A percentile compares a stretch with the other conserved stretches of the same genome.
Evolutionary conservation across 345 rosid genomes (phyloP).

Genomic region (Eucalyptus melliodora): DNA sequence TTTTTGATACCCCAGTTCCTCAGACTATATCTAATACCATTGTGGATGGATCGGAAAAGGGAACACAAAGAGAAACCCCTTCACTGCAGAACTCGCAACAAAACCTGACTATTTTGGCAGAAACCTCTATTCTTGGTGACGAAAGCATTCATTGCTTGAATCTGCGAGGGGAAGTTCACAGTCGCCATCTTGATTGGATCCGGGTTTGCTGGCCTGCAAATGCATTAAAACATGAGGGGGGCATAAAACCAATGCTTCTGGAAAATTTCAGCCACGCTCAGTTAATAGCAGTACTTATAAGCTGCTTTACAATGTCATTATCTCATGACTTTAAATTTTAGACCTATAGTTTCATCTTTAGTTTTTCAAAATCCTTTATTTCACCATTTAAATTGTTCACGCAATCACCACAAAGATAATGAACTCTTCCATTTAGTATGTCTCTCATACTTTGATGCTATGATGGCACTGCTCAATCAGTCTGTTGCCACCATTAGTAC

Average conservation of each 20-base stretch:
- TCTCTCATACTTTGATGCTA: neutral
- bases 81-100: conserved; percentile 58
- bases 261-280: neutral
- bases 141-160: conserved; percentile 53
- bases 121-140: conserved; percentile 46
- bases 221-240: neutral
- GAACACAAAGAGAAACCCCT: neutral
- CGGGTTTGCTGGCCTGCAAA: conserved; percentile 23
- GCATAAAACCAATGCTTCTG: neutral
- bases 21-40: neutral
- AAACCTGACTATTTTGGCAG: conserved; percentile 50
- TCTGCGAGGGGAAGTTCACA: conserved; percentile 37
- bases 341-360: neutral
- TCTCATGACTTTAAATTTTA: neutral
- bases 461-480: neutral
- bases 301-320: neutral
- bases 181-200: conserved; percentile 18
- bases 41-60: neutral
- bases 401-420: neutral
- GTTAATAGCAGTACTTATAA: neutral
- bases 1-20: neutral
- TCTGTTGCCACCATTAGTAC: neutral
- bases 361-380: neutral
- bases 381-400: neutral
- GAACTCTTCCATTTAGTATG: neutral